Conservation (phyloP, 129 eudicot genomes). For the Tanacetum coccineum region DNA sequence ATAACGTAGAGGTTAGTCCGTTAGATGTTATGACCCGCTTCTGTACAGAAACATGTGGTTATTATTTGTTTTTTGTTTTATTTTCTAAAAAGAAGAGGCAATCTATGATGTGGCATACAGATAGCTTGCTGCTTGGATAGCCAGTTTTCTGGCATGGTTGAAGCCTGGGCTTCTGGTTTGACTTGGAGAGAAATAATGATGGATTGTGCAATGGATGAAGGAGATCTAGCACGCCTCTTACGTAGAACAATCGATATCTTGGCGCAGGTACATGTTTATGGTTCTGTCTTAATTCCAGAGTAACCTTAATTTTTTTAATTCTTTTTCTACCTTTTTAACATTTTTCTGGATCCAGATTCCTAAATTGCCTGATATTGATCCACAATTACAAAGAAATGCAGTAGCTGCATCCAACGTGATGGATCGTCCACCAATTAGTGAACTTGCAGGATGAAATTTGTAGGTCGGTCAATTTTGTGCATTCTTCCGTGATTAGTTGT, state of each 20-base stretch:
- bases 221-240: conserved; percentile 92
- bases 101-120: conserved; percentile 38
- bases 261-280: conserved; percentile 66
- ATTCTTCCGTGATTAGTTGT: too few species aligned
- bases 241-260: conserved; percentile 84
- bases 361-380: conserved; percentile 85
- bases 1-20: conserved; percentile 69
- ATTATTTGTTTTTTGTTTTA: background rate
- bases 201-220: conserved; percentile 99
- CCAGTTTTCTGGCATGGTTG: conserved; percentile 97
- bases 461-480: background rate
- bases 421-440: conserved; percentile 99
- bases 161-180: conserved; percentile 99
- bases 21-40: background rate
- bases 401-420: conserved; percentile 74
- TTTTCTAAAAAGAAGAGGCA: background rate
- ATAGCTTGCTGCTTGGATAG: conserved; percentile 96
- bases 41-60: background rate
- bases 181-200: conserved; percentile 98
- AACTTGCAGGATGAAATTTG: conserved; percentile 66
- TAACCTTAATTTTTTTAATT: background rate
- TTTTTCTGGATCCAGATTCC: conserved; percentile 56
- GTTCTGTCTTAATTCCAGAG: background rate
- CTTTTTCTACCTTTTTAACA: background rate
- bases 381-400: conserved; percentile 76